A percentile compares a stretch with the other conserved stretches of the same genome.
Conservation (phyloP, 2,329 filamentous ascomycete species). For the Biscogniauxia marginata region DNA sequence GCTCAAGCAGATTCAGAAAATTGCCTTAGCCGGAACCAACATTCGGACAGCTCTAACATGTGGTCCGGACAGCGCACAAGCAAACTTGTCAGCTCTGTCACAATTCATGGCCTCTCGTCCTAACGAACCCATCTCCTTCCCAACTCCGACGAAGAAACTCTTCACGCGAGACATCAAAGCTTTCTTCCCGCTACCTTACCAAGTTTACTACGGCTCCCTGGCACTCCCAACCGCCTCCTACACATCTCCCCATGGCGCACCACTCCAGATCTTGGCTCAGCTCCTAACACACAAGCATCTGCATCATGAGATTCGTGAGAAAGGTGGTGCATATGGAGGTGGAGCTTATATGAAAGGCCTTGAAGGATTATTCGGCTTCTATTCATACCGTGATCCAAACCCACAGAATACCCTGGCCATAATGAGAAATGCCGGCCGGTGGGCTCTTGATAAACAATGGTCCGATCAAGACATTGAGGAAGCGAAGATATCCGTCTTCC, state of each 20-base stretch:
- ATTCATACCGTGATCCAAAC: constrained; percentile 95
- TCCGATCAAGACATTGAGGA: constrained; percentile 85
- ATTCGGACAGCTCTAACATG: constrained; percentile 86
- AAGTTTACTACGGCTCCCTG: constrained; percentile 90
- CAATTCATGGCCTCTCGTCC: constrained; percentile 68
- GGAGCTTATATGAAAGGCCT: constrained; percentile 80
- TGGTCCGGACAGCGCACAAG: constrained; percentile 66
- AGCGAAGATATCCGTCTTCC: constrained; percentile 93
- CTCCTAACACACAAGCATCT: constrained; percentile 94
- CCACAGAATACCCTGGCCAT: constrained; percentile 83
- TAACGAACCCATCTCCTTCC: constrained; percentile 38
- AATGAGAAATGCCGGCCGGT: constrained; percentile 78
- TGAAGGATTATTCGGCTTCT: constrained; percentile 88
- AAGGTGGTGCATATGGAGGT: constrained; percentile 93
- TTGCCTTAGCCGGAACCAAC: constrained; percentile 68
- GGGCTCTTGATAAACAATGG: constrained; percentile 81
- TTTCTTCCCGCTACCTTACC: constrained; percentile 93
- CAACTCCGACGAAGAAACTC: constrained; percentile 31
- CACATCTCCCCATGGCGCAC: constrained; percentile 68
- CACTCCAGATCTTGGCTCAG: constrained; percentile 85
- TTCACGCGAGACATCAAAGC: constrained; percentile 62
- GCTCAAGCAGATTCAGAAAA: constrained; percentile 78
- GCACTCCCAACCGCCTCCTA: constrained; percentile 84
- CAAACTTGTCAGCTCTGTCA: constrained; percentile 69
- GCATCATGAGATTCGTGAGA: constrained; percentile 96